Percentiles rank a stretch among this genome's conserved stretches.
These are phyloP conservation scores for Sanghuangporus weigelae DNA, from an alignment of 1,284 basidiomycete species.

Conservation along the genomic window DNA sequence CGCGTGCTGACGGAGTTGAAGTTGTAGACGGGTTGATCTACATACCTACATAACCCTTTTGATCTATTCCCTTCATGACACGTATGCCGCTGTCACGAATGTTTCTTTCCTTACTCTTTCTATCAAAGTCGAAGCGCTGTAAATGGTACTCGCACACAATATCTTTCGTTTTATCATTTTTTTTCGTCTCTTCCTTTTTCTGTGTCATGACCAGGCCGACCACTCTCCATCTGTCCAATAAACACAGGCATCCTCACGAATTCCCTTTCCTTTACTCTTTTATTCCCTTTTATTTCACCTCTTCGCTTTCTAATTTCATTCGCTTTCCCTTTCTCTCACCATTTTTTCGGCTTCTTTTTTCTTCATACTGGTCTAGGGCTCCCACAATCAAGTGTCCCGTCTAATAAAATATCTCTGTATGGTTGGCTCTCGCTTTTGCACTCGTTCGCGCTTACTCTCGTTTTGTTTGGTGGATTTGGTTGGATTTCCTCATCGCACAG, in stretches of 20 bases:
- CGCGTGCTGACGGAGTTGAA: constrained; percentile 91
- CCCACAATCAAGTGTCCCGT: neutral
- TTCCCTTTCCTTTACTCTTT: neutral
- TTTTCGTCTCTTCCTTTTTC: no score
- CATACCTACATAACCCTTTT: neutral
- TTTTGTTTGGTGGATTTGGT: no score
- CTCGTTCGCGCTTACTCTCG: neutral
- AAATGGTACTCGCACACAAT: neutral
- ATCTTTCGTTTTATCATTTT: no score
- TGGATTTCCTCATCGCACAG: no score
- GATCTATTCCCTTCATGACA: neutral
- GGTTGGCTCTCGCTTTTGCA: neutral
- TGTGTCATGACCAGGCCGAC: no score
- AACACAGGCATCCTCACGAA: neutral
- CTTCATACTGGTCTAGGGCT: neutral
- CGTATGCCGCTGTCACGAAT: neutral
- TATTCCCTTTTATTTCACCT: neutral
- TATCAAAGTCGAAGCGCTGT: neutral
- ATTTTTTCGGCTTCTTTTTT: neutral
- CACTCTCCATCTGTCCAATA: no score
- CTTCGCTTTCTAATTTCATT: neutral
- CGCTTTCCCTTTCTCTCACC: neutral
- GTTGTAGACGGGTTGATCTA: constrained; percentile 44
- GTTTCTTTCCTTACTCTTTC: neutral
- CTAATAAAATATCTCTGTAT: neutral